These are phyloP conservation scores for Penicillium sp. DNA, from an alignment of 2,329 filamentous ascomycete genomes.

Conservation along the genomic window DNA sequence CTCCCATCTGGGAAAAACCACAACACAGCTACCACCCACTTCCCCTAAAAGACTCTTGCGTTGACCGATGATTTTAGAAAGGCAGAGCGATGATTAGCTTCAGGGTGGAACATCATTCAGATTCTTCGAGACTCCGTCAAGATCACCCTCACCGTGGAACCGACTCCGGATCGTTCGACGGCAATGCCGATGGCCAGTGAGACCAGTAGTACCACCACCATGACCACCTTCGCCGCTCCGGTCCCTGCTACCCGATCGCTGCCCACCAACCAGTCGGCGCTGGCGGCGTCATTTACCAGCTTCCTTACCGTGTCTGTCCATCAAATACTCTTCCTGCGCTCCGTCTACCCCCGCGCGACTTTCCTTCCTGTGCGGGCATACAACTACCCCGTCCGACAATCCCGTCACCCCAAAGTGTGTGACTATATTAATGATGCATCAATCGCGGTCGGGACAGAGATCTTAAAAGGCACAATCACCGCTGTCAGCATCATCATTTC, in stretches of 20 bases:
- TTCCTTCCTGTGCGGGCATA: conserved; percentile 82
- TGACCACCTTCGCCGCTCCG: conserved; percentile 46
- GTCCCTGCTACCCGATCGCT: conserved; percentile 46
- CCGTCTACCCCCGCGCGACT: conserved; percentile 75
- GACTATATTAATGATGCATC: conserved; percentile 84
- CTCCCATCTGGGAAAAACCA: conserved; percentile 5
- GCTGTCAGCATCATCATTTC: conserved; percentile 62
- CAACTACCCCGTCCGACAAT: conserved; percentile 83
- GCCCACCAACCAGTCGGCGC: conserved; percentile 57
- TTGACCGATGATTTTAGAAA: conserved; percentile 38
- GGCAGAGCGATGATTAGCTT: conserved; percentile 50
- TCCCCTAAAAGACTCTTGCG: conserved; percentile 6
- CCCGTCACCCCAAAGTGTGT: conserved; percentile 82
- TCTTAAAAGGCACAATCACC: conserved; percentile 64
- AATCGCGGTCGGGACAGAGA: conserved; percentile 69
- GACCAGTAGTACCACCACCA: conserved; percentile 45
- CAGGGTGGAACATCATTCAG: conserved; percentile 48
- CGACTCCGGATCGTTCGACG: conserved; percentile 36
- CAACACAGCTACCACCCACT: background rate
- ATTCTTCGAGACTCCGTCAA: conserved; percentile 44
- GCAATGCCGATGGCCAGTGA: conserved; percentile 49
- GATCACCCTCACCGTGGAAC: conserved; percentile 40
- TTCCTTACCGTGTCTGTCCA: conserved; percentile 85
- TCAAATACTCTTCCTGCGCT: conserved; percentile 81
- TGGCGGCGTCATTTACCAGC: conserved; percentile 72